Conservation (phyloP, 768 basidiomycete genomes). For the Lepiota brunneoincarnata region DNA sequence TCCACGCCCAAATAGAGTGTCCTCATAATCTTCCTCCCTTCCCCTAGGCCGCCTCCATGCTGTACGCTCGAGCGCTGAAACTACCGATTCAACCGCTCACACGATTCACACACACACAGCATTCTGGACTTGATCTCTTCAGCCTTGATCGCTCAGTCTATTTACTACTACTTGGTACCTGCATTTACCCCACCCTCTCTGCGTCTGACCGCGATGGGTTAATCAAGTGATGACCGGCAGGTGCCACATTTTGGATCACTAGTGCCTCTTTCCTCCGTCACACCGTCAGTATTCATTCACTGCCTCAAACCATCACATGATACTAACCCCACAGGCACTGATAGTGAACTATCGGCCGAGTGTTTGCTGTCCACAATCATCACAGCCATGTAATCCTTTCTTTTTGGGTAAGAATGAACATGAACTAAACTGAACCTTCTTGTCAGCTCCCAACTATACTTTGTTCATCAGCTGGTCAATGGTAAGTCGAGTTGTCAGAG, state of each 20-base stretch:
- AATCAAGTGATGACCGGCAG: conserved; percentile 23
- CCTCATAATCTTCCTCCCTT: neutral
- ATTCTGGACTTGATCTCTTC: conserved; percentile 37
- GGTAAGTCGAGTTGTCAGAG: conserved; percentile 20
- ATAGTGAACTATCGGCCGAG: conserved; percentile 31
- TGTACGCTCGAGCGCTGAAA: conserved; percentile 17
- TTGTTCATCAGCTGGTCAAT: conserved; percentile 37
- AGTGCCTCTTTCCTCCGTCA: conserved; percentile 33
- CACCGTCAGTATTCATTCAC: conserved; percentile 31
- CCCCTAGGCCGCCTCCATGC: conserved; percentile 23
- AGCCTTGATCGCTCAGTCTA: conserved; percentile 37
- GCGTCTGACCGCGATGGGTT: neutral
- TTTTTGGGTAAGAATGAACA: neutral
- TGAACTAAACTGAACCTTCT: neutral
- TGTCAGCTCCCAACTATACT: conserved; percentile 41
- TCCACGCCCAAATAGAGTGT: neutral
- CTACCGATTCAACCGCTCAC: neutral
- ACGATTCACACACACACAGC: conserved; percentile 13
- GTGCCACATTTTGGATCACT: conserved; percentile 43
- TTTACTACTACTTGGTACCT: conserved; percentile 42
- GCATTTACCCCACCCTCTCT: neutral
- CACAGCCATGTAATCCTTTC: conserved; percentile 38
- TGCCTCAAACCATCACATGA: neutral
- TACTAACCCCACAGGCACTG: neutral
- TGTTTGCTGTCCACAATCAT: conserved; percentile 41